These are phyloP conservation scores for Blastobotrys terrestris DNA, from an alignment of 805 yeast genomes.

Conservation along the genomic window DNA sequence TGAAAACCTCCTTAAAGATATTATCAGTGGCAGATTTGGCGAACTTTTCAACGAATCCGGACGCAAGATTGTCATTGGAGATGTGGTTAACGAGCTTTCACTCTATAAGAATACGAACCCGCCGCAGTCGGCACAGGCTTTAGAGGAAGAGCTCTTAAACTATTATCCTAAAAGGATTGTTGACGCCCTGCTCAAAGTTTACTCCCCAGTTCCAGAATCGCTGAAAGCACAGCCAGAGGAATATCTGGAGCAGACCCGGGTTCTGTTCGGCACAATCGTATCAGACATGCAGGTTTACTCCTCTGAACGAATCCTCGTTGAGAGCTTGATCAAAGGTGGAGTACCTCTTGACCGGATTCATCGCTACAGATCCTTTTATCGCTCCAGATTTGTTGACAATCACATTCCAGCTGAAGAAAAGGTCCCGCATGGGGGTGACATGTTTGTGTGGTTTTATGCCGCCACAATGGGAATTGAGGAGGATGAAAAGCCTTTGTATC, in stretches of 20 bases:
- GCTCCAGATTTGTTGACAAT: conserved; percentile 26
- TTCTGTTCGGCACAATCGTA: conserved; percentile 31
- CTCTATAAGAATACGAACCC: not conserved
- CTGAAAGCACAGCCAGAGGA: conserved; percentile 16
- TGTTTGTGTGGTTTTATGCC: conserved; percentile 33
- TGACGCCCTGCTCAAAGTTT: conserved; percentile 25
- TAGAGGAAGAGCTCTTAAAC: conserved; percentile 27
- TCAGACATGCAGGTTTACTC: conserved; percentile 38
- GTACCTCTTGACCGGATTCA: conserved; percentile 27
- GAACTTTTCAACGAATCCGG: conserved; percentile 5
- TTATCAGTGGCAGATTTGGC: conserved; percentile 19
- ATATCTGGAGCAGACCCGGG: not conserved
- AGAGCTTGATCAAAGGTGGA: conserved; percentile 27
- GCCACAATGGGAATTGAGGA: conserved; percentile 23
- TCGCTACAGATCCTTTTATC: conserved; percentile 30
- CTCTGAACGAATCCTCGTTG: conserved; percentile 35
- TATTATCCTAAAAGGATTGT: conserved; percentile 32
- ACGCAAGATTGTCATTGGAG: not conserved
- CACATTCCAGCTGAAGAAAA: conserved; percentile 22
- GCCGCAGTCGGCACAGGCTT: not conserved
- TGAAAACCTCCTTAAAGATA: conserved; percentile 28
- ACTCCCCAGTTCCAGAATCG: conserved; percentile 16
- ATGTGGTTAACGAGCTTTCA: not conserved
- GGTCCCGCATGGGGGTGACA: conserved; percentile 37
- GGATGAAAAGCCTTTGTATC: conserved; percentile 24